phyloP scores from a whole-genome alignment of 1,284 basidiomycete genomes.

The Schizophyllum amplum region DNA sequence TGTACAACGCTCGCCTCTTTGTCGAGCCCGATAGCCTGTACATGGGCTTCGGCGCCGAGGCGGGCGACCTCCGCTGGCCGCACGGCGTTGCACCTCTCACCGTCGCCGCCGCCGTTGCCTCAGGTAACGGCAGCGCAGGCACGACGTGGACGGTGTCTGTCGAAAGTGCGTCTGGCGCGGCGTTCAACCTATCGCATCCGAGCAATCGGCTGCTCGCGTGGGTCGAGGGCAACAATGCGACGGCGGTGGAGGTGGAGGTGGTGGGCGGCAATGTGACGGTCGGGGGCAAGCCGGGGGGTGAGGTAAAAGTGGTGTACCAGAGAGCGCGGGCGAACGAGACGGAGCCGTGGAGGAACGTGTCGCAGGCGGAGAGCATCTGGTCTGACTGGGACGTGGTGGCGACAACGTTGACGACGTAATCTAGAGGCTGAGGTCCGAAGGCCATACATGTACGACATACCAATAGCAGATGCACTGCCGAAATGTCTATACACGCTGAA shows the following conservation, averaged over 20 bases:
- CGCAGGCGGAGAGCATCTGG: neutral
- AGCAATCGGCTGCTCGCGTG: slow-evolving; percentile 3
- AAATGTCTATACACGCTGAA: no score
- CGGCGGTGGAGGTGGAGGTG: neutral
- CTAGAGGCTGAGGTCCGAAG: neutral
- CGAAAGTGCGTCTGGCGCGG: neutral
- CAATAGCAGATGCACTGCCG: no score
- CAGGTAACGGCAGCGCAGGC: neutral
- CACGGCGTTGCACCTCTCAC: slow-evolving; percentile 1
- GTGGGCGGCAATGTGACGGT: neutral
- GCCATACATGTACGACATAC: no score
- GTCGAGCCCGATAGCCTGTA: slow-evolving; percentile 2
- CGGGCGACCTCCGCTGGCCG: slow-evolving; percentile 4
- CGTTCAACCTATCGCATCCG: slow-evolving; percentile 1
- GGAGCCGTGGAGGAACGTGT: neutral
- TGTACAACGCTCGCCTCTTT: slow-evolving; percentile 4
- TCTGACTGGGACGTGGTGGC: neutral
- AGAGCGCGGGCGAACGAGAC: neutral
- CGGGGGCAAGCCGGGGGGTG: neutral
- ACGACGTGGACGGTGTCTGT: neutral
- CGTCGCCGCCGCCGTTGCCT: neutral
- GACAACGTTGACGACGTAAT: neutral
- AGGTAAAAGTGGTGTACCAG: neutral
- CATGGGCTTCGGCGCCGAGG: slow-evolving; percentile 3
- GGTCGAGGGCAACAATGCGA: neutral